These are phyloP conservation scores for Pleurotus eryngii DNA, from an alignment of 768 basidiomycete genomes.

Conservation along the genomic window DNA sequence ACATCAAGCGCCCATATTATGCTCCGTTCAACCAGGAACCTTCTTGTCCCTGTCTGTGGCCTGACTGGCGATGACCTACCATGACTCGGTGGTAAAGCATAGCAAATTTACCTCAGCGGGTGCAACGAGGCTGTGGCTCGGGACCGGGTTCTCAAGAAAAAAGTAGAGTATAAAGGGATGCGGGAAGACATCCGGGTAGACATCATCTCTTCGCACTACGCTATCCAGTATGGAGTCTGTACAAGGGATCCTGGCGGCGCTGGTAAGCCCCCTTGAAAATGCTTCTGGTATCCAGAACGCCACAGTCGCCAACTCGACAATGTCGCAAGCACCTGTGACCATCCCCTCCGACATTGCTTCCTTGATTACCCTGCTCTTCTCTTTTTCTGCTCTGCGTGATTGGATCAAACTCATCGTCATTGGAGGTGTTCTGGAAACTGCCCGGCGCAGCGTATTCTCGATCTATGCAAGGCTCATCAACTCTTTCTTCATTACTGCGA, in stretches of 20 bases:
- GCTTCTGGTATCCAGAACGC: neutral
- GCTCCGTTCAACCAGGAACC: too few species aligned
- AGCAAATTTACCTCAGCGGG: neutral
- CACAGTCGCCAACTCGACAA: conserved; percentile 9
- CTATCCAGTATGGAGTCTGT: neutral
- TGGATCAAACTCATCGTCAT: conserved; percentile 63
- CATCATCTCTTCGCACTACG: neutral
- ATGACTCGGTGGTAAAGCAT: neutral
- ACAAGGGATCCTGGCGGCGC: neutral
- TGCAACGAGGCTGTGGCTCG: neutral
- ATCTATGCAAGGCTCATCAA: conserved; percentile 42
- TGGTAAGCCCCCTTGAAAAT: neutral
- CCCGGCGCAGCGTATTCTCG: conserved; percentile 42
- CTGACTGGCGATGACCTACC: neutral
- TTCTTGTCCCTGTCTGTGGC: too few species aligned
- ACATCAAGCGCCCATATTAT: too few species aligned
- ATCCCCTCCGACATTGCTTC: conserved; percentile 25
- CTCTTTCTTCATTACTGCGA: conserved; percentile 61
- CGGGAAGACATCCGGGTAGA: neutral
- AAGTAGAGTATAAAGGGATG: neutral
- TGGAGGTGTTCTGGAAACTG: conserved; percentile 59
- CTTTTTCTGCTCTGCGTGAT: conserved; percentile 53
- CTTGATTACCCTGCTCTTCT: conserved; percentile 42
- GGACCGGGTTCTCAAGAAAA: neutral
- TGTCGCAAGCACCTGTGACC: conserved; percentile 16